These are phyloP conservation scores for Penicillium janthinellum DNA, from an alignment of 2,329 filamentous ascomycete genomes.

Conservation along the genomic window DNA sequence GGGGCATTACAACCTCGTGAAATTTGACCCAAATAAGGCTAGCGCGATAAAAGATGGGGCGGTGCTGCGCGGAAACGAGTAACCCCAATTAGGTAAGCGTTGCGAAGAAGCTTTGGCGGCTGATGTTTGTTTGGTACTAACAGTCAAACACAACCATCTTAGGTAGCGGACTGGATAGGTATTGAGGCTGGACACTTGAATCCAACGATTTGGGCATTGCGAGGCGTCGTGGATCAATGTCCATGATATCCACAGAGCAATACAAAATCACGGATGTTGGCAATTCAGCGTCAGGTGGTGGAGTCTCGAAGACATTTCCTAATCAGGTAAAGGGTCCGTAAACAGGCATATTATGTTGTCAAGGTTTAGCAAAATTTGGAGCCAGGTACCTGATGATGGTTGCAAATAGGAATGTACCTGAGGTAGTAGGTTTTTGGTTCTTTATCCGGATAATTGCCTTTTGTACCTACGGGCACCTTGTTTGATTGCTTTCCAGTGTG, in stretches of 20 bases:
- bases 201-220: not conserved
- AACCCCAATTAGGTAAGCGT: not conserved
- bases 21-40: slow-evolving; percentile 10
- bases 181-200: too few species aligned
- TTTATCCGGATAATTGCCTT: too few species aligned
- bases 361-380: too few species aligned
- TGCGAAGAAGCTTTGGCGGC: slow-evolving; percentile 2
- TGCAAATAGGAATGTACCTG: too few species aligned
- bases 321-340: not conserved
- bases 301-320: not conserved
- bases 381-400: too few species aligned
- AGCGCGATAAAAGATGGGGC: not conserved
- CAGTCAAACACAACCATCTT: not conserved
- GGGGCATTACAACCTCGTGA: slow-evolving; percentile 5
- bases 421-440: too few species aligned
- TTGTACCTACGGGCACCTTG: too few species aligned
- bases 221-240: not conserved
- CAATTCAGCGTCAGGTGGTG: not conserved
- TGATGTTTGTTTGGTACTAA: not conserved
- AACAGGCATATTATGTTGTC: too few species aligned
- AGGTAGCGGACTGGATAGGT: not conserved
- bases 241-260: too few species aligned
- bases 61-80: not conserved
- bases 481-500: too few species aligned
- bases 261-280: not conserved